These are phyloP conservation scores for Rhododendron griersonianum DNA, from an alignment of 148 eudicot species.

Conservation along the genomic window DNA sequence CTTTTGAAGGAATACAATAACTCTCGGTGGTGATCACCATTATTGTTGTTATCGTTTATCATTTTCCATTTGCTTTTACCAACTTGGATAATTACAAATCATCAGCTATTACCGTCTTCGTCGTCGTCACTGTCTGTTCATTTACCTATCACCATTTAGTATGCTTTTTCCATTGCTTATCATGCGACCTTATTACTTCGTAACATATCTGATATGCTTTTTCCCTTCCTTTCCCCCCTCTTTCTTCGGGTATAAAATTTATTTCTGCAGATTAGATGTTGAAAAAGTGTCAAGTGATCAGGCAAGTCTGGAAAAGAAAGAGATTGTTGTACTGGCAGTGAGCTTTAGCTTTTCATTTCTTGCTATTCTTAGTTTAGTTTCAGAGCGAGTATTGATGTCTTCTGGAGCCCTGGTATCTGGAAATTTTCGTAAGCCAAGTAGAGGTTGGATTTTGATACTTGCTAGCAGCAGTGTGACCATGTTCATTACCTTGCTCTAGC, in stretches of 20 bases:
- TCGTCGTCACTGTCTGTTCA: not conserved
- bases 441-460: slow-evolving; percentile 57
- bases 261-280: slow-evolving; percentile 51
- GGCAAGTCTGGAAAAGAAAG: slow-evolving; percentile 59
- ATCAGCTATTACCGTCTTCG: not conserved
- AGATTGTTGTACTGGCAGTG: slow-evolving; percentile 55
- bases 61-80: not conserved
- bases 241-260: not conserved
- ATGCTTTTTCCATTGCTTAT: not conserved
- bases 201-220: not conserved
- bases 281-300: slow-evolving; percentile 58
- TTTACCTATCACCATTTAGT: not conserved
- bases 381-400: slow-evolving; percentile 32
- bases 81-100: not conserved
- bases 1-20: too few species aligned
- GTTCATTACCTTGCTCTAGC: slow-evolving; percentile 43
- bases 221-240: not conserved
- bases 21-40: too few species aligned
- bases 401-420: slow-evolving; percentile 28
- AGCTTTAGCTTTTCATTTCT: slow-evolving; percentile 54
- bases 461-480: slow-evolving; percentile 54
- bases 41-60: not conserved
- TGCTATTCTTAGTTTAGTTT: slow-evolving; percentile 55
- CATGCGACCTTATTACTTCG: not conserved
- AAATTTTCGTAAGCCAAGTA: slow-evolving; percentile 14